Evolutionary conservation across 108 stramenopile genomes (phyloP).

Genomic region (Pseudonitzschia multiseries): DNA sequence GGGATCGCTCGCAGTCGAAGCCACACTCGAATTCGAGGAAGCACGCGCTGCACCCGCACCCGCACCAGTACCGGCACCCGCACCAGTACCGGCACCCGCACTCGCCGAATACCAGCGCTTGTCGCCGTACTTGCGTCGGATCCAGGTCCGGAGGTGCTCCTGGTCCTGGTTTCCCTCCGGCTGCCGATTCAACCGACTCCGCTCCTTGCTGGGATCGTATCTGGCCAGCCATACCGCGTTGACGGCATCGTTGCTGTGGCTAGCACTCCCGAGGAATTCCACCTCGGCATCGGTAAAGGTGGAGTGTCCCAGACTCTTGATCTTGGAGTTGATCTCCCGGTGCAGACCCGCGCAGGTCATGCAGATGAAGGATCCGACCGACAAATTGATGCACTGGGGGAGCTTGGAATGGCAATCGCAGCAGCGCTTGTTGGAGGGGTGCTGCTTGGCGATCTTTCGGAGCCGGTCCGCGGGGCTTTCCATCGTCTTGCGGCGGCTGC

Average conservation of each 20-base stretch:
- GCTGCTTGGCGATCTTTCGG: slow-evolving; percentile 49
- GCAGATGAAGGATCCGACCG: slow-evolving; percentile 74
- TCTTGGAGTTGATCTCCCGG: slow-evolving; percentile 73
- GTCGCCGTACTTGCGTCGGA: slow-evolving; percentile 70
- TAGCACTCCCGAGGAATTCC: slow-evolving; percentile 35
- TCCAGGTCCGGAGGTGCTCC: slow-evolving; percentile 67
- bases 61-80: too few species aligned
- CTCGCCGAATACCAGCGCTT: slow-evolving; percentile 51
- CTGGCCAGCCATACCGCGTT: slow-evolving; percentile 67
- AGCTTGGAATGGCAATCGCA: slow-evolving; percentile 77
- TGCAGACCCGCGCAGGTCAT: slow-evolving; percentile 78
- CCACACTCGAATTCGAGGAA: too few species aligned
- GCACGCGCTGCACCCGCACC: neutral
- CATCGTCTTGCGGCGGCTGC: slow-evolving; percentile 41
- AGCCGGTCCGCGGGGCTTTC: slow-evolving; percentile 45
- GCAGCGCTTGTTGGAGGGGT: slow-evolving; percentile 72
- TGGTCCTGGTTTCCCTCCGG: slow-evolving; percentile 65
- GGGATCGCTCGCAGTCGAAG: neutral
- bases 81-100: neutral
- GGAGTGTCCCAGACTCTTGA: slow-evolving; percentile 81
- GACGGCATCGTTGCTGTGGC: slow-evolving; percentile 65
- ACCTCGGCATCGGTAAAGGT: slow-evolving; percentile 79
- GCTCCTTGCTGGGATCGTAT: slow-evolving; percentile 47
- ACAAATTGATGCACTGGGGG: slow-evolving; percentile 77
- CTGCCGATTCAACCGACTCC: slow-evolving; percentile 47